These are phyloP conservation scores for Lecanicillium sp. DNA, from an alignment of 2,329 filamentous ascomycete species.

Conservation along the genomic window DNA sequence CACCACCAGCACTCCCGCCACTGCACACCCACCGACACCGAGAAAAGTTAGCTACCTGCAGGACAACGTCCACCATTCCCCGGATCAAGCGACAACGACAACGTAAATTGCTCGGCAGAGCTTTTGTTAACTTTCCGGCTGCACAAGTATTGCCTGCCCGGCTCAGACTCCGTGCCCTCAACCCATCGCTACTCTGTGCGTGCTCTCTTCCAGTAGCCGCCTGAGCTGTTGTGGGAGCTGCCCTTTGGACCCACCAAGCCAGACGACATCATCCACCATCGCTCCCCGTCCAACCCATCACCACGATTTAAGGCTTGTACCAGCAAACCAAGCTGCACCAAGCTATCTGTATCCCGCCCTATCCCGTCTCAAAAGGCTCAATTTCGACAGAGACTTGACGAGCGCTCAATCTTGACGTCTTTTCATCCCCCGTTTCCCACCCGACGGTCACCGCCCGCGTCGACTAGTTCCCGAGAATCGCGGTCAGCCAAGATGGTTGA, in stretches of 20 bases:
- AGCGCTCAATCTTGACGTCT: slow-evolving; percentile 18
- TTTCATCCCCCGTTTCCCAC: slow-evolving; percentile 15
- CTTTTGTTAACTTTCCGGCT: too few species aligned
- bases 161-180: too few species aligned
- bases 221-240: slow-evolving; percentile 13
- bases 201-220: not conserved
- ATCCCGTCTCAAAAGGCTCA: not conserved
- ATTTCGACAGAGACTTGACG: not conserved
- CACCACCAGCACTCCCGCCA: too few species aligned
- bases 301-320: slow-evolving; percentile 13
- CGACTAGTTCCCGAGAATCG: slow-evolving; percentile 15
- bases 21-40: too few species aligned
- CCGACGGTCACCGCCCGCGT: slow-evolving; percentile 12
- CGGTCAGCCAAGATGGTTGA: slow-evolving; percentile 75
- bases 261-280: slow-evolving; percentile 17
- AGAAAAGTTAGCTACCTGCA: too few species aligned
- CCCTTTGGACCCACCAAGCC: slow-evolving; percentile 15
- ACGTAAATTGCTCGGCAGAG: too few species aligned
- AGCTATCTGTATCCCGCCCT: not conserved
- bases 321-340: slow-evolving; percentile 10
- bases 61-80: too few species aligned
- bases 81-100: too few species aligned
- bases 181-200: not conserved
- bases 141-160: too few species aligned
- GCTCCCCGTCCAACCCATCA: slow-evolving; percentile 13